Base-by-base conservation (phyloP, 2,329 filamentous ascomycete species). In the Aspergillus vadensis region DNA sequence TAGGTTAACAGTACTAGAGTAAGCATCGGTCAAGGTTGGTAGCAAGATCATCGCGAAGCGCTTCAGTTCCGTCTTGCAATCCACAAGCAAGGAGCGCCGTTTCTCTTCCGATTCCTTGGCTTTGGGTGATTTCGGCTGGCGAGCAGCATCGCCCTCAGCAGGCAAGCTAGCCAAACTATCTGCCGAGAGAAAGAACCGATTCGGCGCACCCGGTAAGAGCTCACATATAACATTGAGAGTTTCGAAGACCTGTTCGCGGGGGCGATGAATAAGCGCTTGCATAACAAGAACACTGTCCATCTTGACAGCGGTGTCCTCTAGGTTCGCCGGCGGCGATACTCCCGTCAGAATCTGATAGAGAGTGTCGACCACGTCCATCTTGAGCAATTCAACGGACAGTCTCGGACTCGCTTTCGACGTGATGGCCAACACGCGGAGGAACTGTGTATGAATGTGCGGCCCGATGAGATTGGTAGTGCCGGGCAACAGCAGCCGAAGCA, bases 141-240 rank as follows among this genome's bases (percentile, higher is more conserved):
- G 74, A 19, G 72, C 72, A 39, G 82, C 77, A 55, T 79, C 76
- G 15, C 77, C 81, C 48, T 81, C 78, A 63, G 82, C 81, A 27
- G 80, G 80, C 21, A 80, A 63, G 21, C 68, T 69, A 8, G 74
- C 63, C 15, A 84, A 72, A 57, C 81, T 80, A 55, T 86, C 82
- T 17, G 83, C 71, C 62, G 81, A 82, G n/a, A 77, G 78, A 5
- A 83, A 73, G 39, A 80, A 79, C 55, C 85, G 81, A 53, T 82
- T 83, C 12, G 89, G 88, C 15, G 94, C 81, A 53, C 86, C 88
- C 1, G 94, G 93, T 38, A 99, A 83, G 30, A 99, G 82, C 78
- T 99, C 95, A 79, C 95, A 97, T 65, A 99, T 92, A 65, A 99
- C 92, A 73, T 98, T 98, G 64, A 99, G 84, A 1, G 96, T 97